phyloP scores from a whole-genome alignment of 129 eudicot species.

The Gnaphalium uliginosum region DNA sequence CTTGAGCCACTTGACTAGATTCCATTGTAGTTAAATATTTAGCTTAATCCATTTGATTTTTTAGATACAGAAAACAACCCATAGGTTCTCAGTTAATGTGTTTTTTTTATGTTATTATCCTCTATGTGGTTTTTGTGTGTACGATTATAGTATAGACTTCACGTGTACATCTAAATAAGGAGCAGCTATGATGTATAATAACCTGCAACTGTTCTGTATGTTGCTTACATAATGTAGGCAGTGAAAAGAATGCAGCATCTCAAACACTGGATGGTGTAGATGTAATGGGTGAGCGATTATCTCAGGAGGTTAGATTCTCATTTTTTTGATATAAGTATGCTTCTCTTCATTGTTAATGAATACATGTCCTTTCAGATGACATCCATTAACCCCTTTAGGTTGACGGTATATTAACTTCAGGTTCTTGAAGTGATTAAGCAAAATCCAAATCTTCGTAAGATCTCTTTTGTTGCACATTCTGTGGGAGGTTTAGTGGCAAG shows the following conservation, averaged over 20 bases:
- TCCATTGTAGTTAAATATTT: neutral
- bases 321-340: neutral
- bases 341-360: neutral
- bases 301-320: conserved; percentile 66
- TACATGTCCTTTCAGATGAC: conserved; percentile 5
- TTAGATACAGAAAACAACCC: neutral
- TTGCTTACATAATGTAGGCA: conserved; percentile 52
- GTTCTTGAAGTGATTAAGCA: conserved; percentile 70
- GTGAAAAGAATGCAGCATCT: conserved; percentile 72
- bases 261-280: conserved; percentile 93
- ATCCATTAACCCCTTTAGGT: conserved; percentile 5
- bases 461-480: conserved; percentile 95
- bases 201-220: conserved; percentile 12
- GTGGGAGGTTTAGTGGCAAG: conserved; percentile 98
- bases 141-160: conserved; percentile 9
- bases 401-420: conserved; percentile 43
- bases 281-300: conserved; percentile 95
- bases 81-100: neutral
- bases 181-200: neutral
- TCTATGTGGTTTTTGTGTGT: neutral
- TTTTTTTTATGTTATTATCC: neutral
- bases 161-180: conserved; percentile 18
- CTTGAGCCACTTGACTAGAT: neutral
- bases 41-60: neutral
- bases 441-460: conserved; percentile 65